Evolutionary conservation across 495 filamentous ascomycete genomes (phyloP).

Genomic region (Hypoxylon perforatum): DNA sequence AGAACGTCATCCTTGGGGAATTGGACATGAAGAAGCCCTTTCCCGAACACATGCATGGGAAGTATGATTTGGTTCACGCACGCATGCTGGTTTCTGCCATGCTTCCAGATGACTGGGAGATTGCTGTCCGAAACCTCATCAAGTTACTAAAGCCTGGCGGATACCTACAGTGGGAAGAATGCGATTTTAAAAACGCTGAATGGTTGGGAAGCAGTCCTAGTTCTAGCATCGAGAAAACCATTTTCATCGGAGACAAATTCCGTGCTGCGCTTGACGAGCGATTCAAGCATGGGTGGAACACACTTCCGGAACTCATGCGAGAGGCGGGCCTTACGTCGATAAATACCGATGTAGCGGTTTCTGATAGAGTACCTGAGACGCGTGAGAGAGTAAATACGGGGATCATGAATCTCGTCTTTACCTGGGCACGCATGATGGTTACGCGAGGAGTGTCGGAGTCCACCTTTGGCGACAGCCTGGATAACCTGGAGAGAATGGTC

Average conservation of each 20-base stretch:
- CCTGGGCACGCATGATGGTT: constrained; percentile 1
- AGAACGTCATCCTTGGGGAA: constrained; percentile 45
- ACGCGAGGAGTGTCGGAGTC: background rate
- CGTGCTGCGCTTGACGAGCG: background rate
- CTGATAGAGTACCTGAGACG: constrained; percentile 2
- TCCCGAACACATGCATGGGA: constrained; percentile 39
- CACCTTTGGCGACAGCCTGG: background rate
- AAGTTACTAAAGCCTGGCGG: constrained; percentile 36
- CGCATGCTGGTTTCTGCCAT: constrained; percentile 49
- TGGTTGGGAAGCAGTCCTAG: background rate
- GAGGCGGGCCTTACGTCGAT: constrained; percentile 6
- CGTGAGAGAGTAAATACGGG: background rate
- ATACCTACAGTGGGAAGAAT: constrained; percentile 42
- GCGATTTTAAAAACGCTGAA: background rate
- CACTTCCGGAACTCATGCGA: constrained; percentile 9
- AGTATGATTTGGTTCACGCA: constrained; percentile 52
- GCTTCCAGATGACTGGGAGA: constrained; percentile 36
- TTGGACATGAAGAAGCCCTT: constrained; percentile 49
- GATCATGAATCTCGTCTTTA: constrained; percentile 2
- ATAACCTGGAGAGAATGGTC: constrained; percentile 1
- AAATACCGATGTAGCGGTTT: constrained; percentile 2
- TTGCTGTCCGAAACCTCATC: constrained; percentile 38
- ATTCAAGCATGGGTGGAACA: constrained; percentile 9
- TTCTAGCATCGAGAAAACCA: background rate
- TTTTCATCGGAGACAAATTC: background rate